Conservation (phyloP, 345 rosid genomes). For the Melaleuca alternifolia region DNA sequence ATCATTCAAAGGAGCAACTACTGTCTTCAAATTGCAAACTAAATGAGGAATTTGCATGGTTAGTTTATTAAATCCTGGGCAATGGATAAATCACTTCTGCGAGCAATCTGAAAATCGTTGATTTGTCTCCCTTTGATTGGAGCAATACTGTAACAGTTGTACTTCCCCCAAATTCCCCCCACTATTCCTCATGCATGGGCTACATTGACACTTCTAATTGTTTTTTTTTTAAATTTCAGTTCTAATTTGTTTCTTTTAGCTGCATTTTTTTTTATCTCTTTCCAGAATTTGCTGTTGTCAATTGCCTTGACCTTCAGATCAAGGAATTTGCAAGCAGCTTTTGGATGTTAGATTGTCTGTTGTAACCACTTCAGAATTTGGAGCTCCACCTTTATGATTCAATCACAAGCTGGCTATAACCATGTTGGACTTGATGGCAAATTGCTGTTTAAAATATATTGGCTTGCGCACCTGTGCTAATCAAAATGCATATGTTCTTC, state of each 20-base stretch:
- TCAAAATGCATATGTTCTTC: background rate
- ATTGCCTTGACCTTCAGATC: background rate
- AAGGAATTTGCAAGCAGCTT: background rate
- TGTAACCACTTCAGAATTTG: background rate
- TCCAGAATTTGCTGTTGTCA: background rate
- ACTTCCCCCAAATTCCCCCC: background rate
- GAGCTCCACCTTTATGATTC: background rate
- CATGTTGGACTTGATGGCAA: background rate
- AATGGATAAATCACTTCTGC: background rate
- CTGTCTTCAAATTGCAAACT: background rate
- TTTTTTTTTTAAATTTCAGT: background rate
- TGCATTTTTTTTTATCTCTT: background rate
- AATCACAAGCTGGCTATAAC: background rate
- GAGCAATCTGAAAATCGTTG: background rate
- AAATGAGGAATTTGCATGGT: background rate
- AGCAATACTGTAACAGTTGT: background rate
- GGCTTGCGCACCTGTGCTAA: background rate
- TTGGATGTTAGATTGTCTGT: background rate
- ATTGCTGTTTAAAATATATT: background rate
- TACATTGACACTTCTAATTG: background rate
- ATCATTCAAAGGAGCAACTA: background rate
- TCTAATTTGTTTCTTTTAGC: background rate
- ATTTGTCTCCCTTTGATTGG: background rate
- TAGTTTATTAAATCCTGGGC: no score
- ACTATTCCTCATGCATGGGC: background rate